phyloP scores from a whole-genome alignment of 495 filamentous ascomycete species.

The Platismatia glauca region DNA sequence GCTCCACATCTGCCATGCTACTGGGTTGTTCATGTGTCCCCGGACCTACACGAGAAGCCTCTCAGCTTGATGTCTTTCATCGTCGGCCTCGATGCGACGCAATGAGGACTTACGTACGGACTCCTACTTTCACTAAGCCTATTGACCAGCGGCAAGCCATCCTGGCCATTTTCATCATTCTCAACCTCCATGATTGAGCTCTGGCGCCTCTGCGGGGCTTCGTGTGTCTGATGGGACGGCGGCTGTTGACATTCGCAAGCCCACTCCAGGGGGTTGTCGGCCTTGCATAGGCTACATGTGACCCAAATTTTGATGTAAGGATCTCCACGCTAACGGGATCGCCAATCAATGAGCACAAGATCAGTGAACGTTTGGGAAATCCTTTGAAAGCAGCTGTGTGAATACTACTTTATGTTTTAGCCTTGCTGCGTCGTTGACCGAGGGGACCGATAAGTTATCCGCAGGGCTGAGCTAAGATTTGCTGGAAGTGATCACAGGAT shows the following conservation, averaged over 20 bases:
- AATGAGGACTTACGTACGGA: conserved; percentile 57
- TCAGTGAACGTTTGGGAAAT: not conserved
- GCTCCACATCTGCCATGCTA: conserved; percentile 90
- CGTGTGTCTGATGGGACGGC: not conserved
- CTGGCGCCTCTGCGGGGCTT: not conserved
- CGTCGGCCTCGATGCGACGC: conserved; percentile 10
- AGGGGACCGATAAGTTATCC: not conserved
- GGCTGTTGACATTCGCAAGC: not conserved
- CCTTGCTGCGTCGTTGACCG: not conserved
- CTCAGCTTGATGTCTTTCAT: not conserved
- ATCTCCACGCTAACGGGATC: not conserved
- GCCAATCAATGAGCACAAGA: not conserved
- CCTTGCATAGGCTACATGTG: not conserved
- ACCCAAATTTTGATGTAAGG: not conserved
- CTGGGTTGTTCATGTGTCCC: conserved; percentile 71
- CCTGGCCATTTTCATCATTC: not conserved
- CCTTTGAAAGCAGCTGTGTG: not conserved
- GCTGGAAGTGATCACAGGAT: too few relatives aligned
- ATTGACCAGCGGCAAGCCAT: conserved; percentile 46
- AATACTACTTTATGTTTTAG: not conserved
- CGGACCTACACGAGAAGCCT: conserved; percentile 46
- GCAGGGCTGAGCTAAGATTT: not conserved
- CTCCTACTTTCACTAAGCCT: conserved; percentile 64
- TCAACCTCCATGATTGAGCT: not conserved
- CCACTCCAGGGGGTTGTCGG: not conserved